Percentiles rank a stretch among this genome's conserved stretches.
Evolutionary conservation across 2,329 filamentous ascomycete species (phyloP).

Genomic region (Diaporthe destruens): DNA sequence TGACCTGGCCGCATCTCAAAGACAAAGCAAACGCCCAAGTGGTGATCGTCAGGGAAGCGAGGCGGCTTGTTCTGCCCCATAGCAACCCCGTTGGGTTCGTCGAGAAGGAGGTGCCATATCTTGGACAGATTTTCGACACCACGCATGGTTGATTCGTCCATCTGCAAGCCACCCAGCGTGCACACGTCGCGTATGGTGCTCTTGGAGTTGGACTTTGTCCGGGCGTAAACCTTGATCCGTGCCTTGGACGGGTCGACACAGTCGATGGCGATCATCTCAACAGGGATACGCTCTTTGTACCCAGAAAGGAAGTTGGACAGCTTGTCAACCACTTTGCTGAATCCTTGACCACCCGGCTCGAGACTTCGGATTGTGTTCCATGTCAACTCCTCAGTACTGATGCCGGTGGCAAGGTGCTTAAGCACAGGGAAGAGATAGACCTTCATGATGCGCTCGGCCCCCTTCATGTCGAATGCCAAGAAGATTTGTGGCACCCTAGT

Average conservation of each 20-base stretch:
- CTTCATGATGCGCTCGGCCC: constrained; percentile 37
- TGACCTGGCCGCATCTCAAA: constrained; percentile 38
- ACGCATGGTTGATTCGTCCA: constrained; percentile 21
- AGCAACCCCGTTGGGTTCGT: constrained; percentile 24
- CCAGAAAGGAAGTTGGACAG: constrained; percentile 30
- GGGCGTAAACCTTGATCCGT: constrained; percentile 41
- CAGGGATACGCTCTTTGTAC: constrained; percentile 4
- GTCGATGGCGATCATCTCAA: constrained; percentile 41
- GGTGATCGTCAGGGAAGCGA: constrained; percentile 22
- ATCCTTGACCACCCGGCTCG: constrained; percentile 25
- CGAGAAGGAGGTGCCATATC: constrained; percentile 41
- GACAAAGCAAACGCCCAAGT: constrained; percentile 38
- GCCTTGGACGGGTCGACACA: constrained; percentile 37
- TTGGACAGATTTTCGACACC: constrained; percentile 15
- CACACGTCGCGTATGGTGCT: constrained; percentile 38
- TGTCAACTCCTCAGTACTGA: constrained; percentile 17
- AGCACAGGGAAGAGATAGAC: constrained; percentile 38
- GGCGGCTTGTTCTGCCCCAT: constrained; percentile 26
- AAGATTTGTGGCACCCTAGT: constrained; percentile 54
- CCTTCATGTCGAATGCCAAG: constrained; percentile 48
- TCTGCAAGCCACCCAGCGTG: constrained; percentile 38
- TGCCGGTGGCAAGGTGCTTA: constrained; percentile 38
- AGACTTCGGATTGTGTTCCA: constrained; percentile 26
- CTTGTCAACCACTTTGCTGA: constrained; percentile 26
- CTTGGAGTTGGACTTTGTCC: constrained; percentile 28